phyloP scores from a whole-genome alignment of 2,329 filamentous ascomycete species.

The Tolypocladium ovalisporum region DNA sequence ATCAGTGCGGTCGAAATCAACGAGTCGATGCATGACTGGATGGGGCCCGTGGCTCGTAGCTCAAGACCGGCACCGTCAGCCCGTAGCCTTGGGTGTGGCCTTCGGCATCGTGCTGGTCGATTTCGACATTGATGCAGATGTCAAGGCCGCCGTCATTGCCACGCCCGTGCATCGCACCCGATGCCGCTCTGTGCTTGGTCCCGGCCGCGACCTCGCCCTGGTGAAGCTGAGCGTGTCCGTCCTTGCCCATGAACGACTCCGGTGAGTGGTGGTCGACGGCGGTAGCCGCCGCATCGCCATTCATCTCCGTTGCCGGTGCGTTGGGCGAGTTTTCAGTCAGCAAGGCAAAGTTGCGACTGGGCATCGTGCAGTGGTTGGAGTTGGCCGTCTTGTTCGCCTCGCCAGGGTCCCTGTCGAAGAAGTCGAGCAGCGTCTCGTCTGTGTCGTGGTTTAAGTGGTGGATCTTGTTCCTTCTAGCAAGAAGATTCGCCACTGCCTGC shows the following conservation, averaged over 20 bases:
- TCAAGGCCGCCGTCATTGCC: conserved; percentile 56
- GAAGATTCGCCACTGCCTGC: conserved; percentile 74
- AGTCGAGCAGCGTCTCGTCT: conserved; percentile 85
- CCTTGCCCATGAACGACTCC: conserved; percentile 31
- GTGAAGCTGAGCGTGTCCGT: conserved; percentile 64
- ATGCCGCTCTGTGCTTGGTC: conserved; percentile 63
- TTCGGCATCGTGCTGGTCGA: conserved; percentile 69
- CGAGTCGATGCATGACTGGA: conserved; percentile 7
- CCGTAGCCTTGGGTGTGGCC: conserved; percentile 78
- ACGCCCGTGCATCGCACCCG: conserved; percentile 41
- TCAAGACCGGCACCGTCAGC: conserved; percentile 68
- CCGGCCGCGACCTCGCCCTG: conserved; percentile 69
- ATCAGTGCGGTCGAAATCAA: background rate
- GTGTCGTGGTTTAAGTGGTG: conserved; percentile 62
- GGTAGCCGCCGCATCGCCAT: conserved; percentile 13
- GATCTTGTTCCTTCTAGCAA: conserved; percentile 81
- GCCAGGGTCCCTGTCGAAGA: conserved; percentile 86
- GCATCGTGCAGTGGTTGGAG: conserved; percentile 79
- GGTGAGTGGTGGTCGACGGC: conserved; percentile 5
- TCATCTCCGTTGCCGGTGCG: conserved; percentile 18
- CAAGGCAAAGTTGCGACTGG: conserved; percentile 86
- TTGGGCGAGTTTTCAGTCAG: conserved; percentile 77
- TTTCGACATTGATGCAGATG: conserved; percentile 77
- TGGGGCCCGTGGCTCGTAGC: conserved; percentile 18
- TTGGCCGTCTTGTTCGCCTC: conserved; percentile 58